Conservation (phyloP, 208 protist species). For the Crithidia acanthocephali region DNA sequence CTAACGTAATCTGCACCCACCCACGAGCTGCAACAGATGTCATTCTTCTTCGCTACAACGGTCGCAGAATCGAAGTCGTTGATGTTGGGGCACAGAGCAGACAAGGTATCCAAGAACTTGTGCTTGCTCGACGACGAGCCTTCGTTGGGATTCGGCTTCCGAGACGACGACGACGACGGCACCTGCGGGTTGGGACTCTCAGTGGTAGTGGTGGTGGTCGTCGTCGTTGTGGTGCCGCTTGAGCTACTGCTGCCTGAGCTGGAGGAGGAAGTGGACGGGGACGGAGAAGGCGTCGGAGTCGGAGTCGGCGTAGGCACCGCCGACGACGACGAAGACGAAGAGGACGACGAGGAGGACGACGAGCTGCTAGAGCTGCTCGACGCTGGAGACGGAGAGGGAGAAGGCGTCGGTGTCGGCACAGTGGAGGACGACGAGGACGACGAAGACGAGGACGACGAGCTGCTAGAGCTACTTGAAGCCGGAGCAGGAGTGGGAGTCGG, state of each 20-base stretch:
- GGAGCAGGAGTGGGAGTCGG: too few species aligned
- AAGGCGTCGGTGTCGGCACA: not conserved
- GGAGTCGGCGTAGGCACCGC: too few species aligned
- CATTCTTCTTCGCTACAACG: not conserved
- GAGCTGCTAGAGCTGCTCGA: not conserved
- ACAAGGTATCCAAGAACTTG: not conserved
- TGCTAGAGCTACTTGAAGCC: too few species aligned
- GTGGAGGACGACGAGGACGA: not conserved
- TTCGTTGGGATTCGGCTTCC: not conserved
- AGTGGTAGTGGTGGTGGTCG: not conserved
- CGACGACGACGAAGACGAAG: conserved; percentile 18
- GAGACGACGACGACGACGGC: not conserved
- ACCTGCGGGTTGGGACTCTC: not conserved
- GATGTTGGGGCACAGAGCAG: conserved; percentile 15
- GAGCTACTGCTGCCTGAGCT: not conserved
- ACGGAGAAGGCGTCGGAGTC: conserved; percentile 15
- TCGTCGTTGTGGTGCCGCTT: too few species aligned
- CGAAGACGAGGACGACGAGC: not conserved
- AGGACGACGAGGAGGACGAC: not conserved
- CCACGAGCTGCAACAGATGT: conserved; percentile 27
- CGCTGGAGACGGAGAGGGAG: not conserved
- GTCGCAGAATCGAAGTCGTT: not conserved
- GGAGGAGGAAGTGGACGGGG: conserved; percentile 3
- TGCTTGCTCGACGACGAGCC: not conserved
- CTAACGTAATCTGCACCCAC: conserved; percentile 3